Evolutionary conservation across 805 yeast genomes (phyloP).

Genomic region (Lipomyces starkeyi): DNA sequence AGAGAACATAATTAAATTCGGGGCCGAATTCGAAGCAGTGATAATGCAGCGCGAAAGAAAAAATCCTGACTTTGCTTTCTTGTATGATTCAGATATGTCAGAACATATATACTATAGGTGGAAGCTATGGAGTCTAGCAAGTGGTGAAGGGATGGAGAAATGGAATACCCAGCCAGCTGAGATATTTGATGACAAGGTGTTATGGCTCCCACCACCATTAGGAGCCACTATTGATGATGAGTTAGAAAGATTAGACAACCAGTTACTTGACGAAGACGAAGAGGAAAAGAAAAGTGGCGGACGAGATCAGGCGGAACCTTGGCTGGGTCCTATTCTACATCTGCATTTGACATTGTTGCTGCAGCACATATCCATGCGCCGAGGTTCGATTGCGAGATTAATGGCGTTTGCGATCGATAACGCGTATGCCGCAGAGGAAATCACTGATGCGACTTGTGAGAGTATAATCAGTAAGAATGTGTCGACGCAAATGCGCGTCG

Average conservation of each 20-base stretch:
- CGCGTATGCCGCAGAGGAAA: conserved; percentile 40
- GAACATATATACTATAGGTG: conserved; percentile 42
- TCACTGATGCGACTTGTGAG: conserved; percentile 38
- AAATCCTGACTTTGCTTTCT: conserved; percentile 41
- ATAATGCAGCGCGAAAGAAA: conserved; percentile 39
- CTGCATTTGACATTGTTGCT: conserved; percentile 40
- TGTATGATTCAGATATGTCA: conserved; percentile 36
- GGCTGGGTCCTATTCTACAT: conserved; percentile 36
- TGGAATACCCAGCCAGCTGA: conserved; percentile 21
- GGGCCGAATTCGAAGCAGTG: conserved; percentile 41
- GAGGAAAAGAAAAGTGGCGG: conserved; percentile 13
- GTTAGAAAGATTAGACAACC: conserved; percentile 32
- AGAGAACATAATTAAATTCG: conserved; percentile 40
- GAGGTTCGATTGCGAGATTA: conserved; percentile 44
- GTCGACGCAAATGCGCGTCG: conserved; percentile 30
- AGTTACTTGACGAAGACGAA: conserved; percentile 24
- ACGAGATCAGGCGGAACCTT: conserved; percentile 12
- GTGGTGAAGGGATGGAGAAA: conserved; percentile 24
- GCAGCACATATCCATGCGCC: conserved; percentile 39
- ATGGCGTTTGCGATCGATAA: conserved; percentile 44
- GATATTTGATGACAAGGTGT: conserved; percentile 16
- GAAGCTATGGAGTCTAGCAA: conserved; percentile 37
- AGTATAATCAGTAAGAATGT: conserved; percentile 33
- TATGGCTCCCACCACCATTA: conserved; percentile 32
- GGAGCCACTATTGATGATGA: conserved; percentile 35